Evolutionary conservation across 305 asterid species (phyloP), one percentile per base, ranked within the genome.

Genomic region (Stenogyne calaminthoides): DNA sequence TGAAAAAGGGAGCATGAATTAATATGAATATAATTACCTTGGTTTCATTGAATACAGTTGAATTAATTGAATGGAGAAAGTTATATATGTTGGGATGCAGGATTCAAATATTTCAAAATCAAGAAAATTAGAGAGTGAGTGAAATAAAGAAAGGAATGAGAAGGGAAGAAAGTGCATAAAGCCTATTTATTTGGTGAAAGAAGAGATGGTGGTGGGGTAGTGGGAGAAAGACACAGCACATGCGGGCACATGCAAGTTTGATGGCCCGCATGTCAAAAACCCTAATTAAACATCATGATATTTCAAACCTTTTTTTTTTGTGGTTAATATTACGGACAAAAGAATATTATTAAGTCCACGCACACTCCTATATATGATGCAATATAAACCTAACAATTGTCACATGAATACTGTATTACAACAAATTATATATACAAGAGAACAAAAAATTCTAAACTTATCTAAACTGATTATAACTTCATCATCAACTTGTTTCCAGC

Each of bases 211-310:
- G 91, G 97, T 87, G 94, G 97, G 92, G 79, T 84, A 69, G 77
- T 57, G 15, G 66, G 86, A 81, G 87, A 78, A 84, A 84, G 87
- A 91, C 97, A 86, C 82, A 81, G 83, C 96, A 91, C 97, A 91
- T 91, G 97, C 87, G 7, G 81, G 90, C 96, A 91, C 97, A 91
- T 91, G 97, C 84, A 83, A 82, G 18, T 70, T n/a, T 60, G 69
- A 81, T 74, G 89, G 87, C 85, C 95, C 88, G 76, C 89, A 76
- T 73, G 74, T 73, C 61, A 70, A 82, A 82, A 80, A 68, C 70
- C 92, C 91, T 82, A 66, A 54, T 20, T 75, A 81, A 70, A 59
- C 61, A 70, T 44, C 4, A 40, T 71, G 62, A 72, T 62, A 74
- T 69, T 65, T 18, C 29, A 34, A 72, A n/a, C n/a, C n/a, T n/a